Evolutionary conservation across 495 filamentous ascomycete species (phyloP), one percentile per base, ranked within the genome.

Genomic region (Durotheca rogersii): DNA sequence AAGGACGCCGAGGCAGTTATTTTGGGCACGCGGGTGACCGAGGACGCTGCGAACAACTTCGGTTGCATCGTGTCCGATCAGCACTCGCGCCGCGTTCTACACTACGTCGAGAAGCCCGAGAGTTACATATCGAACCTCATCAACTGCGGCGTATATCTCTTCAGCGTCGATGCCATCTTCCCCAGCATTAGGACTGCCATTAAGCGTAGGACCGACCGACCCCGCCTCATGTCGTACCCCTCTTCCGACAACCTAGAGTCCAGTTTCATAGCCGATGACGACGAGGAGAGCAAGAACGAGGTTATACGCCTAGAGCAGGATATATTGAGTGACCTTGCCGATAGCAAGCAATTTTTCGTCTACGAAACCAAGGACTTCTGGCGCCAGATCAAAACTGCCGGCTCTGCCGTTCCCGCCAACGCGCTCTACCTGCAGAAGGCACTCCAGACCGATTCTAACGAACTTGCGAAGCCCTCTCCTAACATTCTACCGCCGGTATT

Each of bases 91-190:
- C 89, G 91, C 39, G 93, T 99, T 37, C 84, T 96, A 35, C 93
- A 99, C 76, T 99, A 99, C 72, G 93, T 99, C 69, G 93, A 99
- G 80, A 97, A 97, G 77, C 93, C 93, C 50, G 93, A 99, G 70
- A 93, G 88, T 37, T 88, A 96, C 72, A 97, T 99, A 70, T 94
- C 88, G 47, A 96, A 97, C 69, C 78, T 99, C 39, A 99, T 99
- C 80, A 99, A 99, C 78, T 97, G 93, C 69, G 93, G 93, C 46
- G 94, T 99, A 51, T 99, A 99, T 71, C 86, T 99, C 39, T 99
- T 99, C 72, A 77, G 86, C 17, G 90, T 92, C 60, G 90, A 96
- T 54, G 87, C 84, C 68, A 93, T 99, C 69, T 97, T 99, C 82
- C 90, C 93, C 33, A 86, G 89, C 47, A 96, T 99, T 67, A 89